Evolutionary conservation across 192 early-diverging fungal genomes (phyloP).

Genomic region (Podila clonocystis): DNA sequence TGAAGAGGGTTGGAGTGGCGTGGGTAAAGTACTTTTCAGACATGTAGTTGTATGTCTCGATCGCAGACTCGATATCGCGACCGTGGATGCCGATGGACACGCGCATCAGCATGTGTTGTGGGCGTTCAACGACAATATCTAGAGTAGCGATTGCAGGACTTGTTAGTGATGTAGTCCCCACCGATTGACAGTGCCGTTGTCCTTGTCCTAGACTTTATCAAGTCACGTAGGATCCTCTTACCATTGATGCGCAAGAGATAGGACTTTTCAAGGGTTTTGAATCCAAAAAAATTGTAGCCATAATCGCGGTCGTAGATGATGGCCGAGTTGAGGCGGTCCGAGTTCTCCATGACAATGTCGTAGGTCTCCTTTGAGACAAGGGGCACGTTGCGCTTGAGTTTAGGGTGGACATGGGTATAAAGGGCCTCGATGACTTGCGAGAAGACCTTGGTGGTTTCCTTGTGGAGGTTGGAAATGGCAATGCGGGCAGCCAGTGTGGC

Average conservation of each 20-base stretch:
- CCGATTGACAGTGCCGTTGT: too few relatives aligned
- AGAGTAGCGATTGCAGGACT: background rate
- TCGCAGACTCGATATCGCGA: conserved; percentile 83
- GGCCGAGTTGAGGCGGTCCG: conserved; percentile 84
- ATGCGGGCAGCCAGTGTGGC: conserved; percentile 96
- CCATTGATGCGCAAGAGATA: conserved; percentile 90
- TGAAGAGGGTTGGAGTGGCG: conserved; percentile 96
- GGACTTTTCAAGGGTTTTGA: conserved; percentile 96
- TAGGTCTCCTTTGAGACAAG: conserved; percentile 86
- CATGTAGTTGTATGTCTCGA: conserved; percentile 94
- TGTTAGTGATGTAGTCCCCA: background rate
- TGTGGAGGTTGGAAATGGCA: conserved; percentile 94
- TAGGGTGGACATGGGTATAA: conserved; percentile 88
- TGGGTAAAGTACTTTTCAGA: conserved; percentile 96
- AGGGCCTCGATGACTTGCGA: conserved; percentile 84
- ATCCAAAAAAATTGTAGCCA: conserved; percentile 98
- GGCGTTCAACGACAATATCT: conserved; percentile 82
- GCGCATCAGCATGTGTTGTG: conserved; percentile 98
- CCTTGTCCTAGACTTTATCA: background rate
- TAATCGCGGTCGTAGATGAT: conserved; percentile 95
- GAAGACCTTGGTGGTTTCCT: conserved; percentile 83
- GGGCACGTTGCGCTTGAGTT: conserved; percentile 80
- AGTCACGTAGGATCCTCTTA: conserved; percentile 9
- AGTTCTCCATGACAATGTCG: conserved; percentile 70
- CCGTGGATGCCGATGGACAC: conserved; percentile 98